Conservation (phyloP, 805 yeast species). For the Candida silvatica region DNA sequence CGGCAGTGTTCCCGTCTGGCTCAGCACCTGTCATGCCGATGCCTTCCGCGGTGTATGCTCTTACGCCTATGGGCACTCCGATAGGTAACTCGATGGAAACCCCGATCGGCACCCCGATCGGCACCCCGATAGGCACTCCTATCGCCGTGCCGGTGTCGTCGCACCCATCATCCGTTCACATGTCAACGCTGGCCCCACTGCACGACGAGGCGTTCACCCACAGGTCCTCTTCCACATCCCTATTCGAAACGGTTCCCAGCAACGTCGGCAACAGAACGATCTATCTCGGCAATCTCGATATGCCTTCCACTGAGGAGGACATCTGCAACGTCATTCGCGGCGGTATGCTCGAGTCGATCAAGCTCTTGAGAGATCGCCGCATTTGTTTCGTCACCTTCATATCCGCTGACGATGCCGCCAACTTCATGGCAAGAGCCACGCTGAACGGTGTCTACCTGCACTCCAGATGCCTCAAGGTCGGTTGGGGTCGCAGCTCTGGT, state of each 20-base stretch:
- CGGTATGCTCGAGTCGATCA: conserved; percentile 60
- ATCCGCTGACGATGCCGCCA: conserved; percentile 55
- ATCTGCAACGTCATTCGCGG: conserved; percentile 91
- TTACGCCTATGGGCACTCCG: no score
- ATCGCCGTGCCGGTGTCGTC: not conserved
- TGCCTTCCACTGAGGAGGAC: conserved; percentile 82
- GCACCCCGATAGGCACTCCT: not conserved
- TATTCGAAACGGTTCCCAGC: conserved; percentile 4
- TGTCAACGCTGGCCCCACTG: not conserved
- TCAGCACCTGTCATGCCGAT: no score
- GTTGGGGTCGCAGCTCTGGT: conserved; percentile 70
- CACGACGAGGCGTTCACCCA: conserved; percentile 3
- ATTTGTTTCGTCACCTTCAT: conserved; percentile 67
- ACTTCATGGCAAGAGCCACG: conserved; percentile 43
- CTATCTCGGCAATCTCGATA: conserved; percentile 83
- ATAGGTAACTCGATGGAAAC: no score
- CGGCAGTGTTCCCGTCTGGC: no score
- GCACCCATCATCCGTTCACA: not conserved
- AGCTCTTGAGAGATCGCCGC: conserved; percentile 37
- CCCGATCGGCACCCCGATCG: no score
- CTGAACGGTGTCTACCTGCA: conserved; percentile 53
- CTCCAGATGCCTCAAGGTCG: conserved; percentile 52
- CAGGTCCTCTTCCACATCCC: conserved; percentile 6
- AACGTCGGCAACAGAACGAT: conserved; percentile 66
- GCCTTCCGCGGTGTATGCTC: no score